Conservation (phyloP, 768 basidiomycete genomes). For the Rubroboletus pulcherrimus region DNA sequence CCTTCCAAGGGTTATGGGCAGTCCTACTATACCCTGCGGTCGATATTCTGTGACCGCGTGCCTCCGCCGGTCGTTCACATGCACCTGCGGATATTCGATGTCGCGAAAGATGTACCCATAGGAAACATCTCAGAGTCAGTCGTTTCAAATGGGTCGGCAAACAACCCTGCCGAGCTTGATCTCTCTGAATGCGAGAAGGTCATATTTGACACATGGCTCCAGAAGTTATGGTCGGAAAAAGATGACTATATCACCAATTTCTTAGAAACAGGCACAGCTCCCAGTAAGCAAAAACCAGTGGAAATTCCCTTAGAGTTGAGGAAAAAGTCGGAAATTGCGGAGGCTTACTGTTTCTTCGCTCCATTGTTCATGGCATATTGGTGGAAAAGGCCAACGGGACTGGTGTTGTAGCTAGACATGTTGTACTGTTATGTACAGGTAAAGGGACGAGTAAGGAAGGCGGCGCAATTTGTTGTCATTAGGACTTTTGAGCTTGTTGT, state of each 20-base stretch:
- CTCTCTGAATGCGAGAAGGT: conserved; percentile 56
- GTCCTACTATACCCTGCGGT: conserved; percentile 83
- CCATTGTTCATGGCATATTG: conserved; percentile 51
- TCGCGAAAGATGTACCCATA: conserved; percentile 63
- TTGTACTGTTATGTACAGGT: conserved; percentile 11
- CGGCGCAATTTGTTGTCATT: background rate
- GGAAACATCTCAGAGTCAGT: conserved; percentile 47
- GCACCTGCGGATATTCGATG: conserved; percentile 78
- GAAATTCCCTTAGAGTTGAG: conserved; percentile 61
- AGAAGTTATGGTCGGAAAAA: conserved; percentile 79
- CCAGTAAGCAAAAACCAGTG: conserved; percentile 29
- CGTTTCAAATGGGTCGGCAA: conserved; percentile 27
- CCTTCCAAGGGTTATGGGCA: conserved; percentile 82
- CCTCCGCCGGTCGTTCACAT: conserved; percentile 85
- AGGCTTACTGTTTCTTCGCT: conserved; percentile 69
- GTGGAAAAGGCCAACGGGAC: conserved; percentile 38
- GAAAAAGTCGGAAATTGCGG: conserved; percentile 50
- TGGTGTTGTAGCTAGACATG: conserved; percentile 15
- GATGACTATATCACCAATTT: conserved; percentile 74
- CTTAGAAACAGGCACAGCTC: conserved; percentile 49
- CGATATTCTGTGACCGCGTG: conserved; percentile 77
- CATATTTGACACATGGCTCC: conserved; percentile 80
- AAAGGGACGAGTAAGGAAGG: background rate
- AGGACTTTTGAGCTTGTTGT: conserved; percentile 33
- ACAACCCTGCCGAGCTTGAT: conserved; percentile 41